These are phyloP conservation scores for Leishmania mexicana DNA, from an alignment of 208 protist genomes.

Conservation along the genomic window DNA sequence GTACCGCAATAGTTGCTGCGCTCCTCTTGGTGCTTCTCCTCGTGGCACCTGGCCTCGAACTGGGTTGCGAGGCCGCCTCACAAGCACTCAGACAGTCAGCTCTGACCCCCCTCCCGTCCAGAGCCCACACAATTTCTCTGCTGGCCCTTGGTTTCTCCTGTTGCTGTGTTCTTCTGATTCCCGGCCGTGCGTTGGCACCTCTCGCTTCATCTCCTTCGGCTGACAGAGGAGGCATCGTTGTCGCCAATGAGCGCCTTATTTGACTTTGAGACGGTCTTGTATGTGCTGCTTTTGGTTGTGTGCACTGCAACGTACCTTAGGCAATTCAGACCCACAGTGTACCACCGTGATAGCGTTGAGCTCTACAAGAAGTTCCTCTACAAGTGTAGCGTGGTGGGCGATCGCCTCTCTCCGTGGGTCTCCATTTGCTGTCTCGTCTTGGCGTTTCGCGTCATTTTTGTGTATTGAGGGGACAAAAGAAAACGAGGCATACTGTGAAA, in stretches of 20 bases:
- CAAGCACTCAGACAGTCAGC: background rate
- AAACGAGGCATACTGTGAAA: background rate
- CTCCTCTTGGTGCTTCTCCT: background rate
- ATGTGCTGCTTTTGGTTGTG: conserved; percentile 85
- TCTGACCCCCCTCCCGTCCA: background rate
- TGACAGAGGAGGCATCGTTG: background rate
- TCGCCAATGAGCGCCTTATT: conserved; percentile 87
- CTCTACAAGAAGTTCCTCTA: conserved; percentile 91
- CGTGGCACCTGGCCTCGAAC: background rate
- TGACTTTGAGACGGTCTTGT: conserved; percentile 86
- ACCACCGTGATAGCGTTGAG: conserved; percentile 83
- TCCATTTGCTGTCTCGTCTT: conserved; percentile 79
- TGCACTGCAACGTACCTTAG: conserved; percentile 91
- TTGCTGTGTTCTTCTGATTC: background rate
- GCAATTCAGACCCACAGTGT: conserved; percentile 86
- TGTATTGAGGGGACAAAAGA: conserved; percentile 40
- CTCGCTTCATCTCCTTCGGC: background rate
- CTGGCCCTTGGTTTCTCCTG: background rate
- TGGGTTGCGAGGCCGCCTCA: background rate
- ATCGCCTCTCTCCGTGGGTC: conserved; percentile 88
- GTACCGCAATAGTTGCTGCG: background rate
- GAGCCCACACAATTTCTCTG: background rate
- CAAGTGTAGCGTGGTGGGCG: conserved; percentile 92
- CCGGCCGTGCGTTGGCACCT: background rate
- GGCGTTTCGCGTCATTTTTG: conserved; percentile 80